Conservation (phyloP, 768 basidiomycete species). For the Holtermannia corniformis region DNA sequence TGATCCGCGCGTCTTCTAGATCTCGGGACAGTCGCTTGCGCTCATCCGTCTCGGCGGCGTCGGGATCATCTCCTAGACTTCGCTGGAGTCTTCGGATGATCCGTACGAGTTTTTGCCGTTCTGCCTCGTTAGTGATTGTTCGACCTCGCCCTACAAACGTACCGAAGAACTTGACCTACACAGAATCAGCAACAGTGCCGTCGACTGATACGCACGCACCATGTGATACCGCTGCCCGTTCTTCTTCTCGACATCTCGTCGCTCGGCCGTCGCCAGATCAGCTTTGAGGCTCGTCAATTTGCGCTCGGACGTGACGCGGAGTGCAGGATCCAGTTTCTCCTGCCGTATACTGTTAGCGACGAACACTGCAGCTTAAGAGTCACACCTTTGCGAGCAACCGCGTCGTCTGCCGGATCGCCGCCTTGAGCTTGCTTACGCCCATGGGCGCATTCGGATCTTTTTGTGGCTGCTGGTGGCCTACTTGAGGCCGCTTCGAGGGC, state of each 20-base stretch:
- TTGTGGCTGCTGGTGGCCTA: slow-evolving; percentile 2
- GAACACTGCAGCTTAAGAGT: not conserved
- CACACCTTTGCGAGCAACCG: slow-evolving; percentile 69
- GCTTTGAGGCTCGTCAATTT: slow-evolving; percentile 62
- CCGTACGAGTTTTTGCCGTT: slow-evolving; percentile 75
- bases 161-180: slow-evolving; percentile 81
- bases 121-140: slow-evolving; percentile 43
- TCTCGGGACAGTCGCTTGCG: slow-evolving; percentile 46
- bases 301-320: slow-evolving; percentile 71
- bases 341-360: slow-evolving; percentile 27
- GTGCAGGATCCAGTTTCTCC: slow-evolving; percentile 76
- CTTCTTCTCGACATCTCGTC: slow-evolving; percentile 46
- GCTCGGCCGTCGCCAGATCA: slow-evolving; percentile 36
- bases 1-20: slow-evolving; percentile 61
- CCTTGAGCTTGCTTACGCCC: slow-evolving; percentile 79
- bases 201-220: slow-evolving; percentile 26
- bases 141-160: slow-evolving; percentile 25
- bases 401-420: slow-evolving; percentile 69
- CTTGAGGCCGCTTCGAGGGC: slow-evolving; percentile 1
- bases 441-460: slow-evolving; percentile 43
- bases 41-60: slow-evolving; percentile 48
- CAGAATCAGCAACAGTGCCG: not conserved
- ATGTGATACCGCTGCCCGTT: slow-evolving; percentile 74
- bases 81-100: slow-evolving; percentile 48
- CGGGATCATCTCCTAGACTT: slow-evolving; percentile 5